phyloP scores from a whole-genome alignment of 2,329 filamentous ascomycete genomes.

The Diaporthe nobilis region DNA sequence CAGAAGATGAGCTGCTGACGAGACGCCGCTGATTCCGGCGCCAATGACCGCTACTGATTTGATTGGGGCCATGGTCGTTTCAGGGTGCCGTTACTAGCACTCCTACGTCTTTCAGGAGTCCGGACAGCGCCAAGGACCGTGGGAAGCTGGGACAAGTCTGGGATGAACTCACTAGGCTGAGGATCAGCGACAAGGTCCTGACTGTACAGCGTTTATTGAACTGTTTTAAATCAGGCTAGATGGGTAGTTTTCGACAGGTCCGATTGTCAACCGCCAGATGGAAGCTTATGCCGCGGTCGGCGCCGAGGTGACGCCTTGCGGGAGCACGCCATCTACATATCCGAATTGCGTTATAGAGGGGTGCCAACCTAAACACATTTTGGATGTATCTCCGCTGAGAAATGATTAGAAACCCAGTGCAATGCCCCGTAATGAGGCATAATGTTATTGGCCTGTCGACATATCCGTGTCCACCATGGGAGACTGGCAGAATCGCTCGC shows the following conservation, averaged over 20 bases:
- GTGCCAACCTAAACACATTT: neutral
- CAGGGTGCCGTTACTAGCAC: no score
- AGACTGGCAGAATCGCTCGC: neutral
- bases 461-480: neutral
- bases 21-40: constrained; percentile 58
- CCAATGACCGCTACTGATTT: constrained; percentile 55
- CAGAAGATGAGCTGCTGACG: constrained; percentile 54
- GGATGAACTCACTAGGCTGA: neutral
- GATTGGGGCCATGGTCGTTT: constrained; percentile 34
- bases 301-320: constrained; percentile 9
- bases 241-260: neutral
- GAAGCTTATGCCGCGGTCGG: constrained; percentile 27
- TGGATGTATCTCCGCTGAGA: neutral
- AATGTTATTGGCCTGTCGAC: neutral
- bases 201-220: neutral
- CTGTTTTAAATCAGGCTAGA: neutral
- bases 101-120: neutral
- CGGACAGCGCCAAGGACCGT: neutral
- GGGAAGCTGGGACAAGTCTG: no score
- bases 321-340: constrained; percentile 39
- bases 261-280: neutral
- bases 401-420: neutral
- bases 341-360: constrained; percentile 42
- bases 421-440: neutral
- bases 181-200: neutral